Conservation (phyloP, 2,329 filamentous ascomycete genomes). For the Gremmenia infestans region DNA sequence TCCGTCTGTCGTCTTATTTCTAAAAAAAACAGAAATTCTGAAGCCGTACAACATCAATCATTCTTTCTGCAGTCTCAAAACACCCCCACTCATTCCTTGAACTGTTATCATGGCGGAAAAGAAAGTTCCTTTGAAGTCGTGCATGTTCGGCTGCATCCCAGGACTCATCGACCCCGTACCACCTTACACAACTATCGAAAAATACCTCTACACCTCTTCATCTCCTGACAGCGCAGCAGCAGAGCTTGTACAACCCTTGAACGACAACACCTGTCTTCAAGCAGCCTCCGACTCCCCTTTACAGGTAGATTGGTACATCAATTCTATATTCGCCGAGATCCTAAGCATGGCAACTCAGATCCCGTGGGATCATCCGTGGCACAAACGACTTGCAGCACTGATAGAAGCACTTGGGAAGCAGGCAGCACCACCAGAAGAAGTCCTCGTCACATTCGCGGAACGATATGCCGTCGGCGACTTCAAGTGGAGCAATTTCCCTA, state of each 20-base stretch:
- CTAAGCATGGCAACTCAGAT: background rate
- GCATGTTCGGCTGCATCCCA: too few relatives aligned
- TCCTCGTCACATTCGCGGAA: background rate
- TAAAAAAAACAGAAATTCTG: too few relatives aligned
- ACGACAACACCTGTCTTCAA: background rate
- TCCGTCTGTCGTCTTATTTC: too few relatives aligned
- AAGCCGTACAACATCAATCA: too few relatives aligned
- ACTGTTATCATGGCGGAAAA: too few relatives aligned
- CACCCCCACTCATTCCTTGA: too few relatives aligned
- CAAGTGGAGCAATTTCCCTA: background rate
- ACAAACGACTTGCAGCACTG: slow-evolving; percentile 1
- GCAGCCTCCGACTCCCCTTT: background rate
- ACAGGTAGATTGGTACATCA: background rate
- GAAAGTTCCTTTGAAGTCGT: too few relatives aligned
- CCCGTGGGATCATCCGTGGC: background rate
- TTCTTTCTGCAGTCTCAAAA: too few relatives aligned
- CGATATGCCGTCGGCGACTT: background rate
- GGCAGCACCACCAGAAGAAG: slow-evolving; percentile 1
- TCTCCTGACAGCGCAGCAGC: background rate
- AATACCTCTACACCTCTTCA: background rate
- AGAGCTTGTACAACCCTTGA: background rate
- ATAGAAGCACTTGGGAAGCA: slow-evolving; percentile 1
- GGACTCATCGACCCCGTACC: background rate
- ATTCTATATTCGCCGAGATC: background rate
- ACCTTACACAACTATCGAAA: background rate